A percentile compares a stretch with the other conserved stretches of the same genome.
Conservation (phyloP, 257 asterid genomes). For the Fraxinus anomala region DNA sequence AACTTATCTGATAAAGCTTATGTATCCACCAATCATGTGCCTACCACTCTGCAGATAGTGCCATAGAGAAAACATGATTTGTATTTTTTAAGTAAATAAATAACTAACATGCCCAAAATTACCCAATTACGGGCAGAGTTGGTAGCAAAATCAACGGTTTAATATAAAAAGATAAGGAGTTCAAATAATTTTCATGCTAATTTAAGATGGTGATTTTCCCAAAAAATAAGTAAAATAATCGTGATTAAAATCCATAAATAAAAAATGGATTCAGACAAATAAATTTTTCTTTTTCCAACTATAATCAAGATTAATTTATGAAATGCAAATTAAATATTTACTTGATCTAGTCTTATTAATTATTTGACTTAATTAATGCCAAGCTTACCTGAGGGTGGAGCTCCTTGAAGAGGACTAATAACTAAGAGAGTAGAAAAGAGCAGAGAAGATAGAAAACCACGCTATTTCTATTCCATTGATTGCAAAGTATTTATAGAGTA, state of each 20-base stretch:
- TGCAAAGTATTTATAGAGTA: no score
- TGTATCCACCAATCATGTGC: no score
- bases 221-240: not conserved
- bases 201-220: not conserved
- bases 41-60: no score
- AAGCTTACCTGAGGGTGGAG: no score
- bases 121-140: not conserved
- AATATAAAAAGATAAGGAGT: not conserved
- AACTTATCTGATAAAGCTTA: no score
- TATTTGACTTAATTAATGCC: not conserved
- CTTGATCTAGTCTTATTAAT: not conserved
- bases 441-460: no score
- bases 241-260: not conserved
- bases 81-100: no score
- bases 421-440: no score
- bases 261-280: not conserved
- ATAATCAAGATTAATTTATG: not conserved
- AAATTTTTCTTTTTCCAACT: not conserved
- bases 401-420: no score
- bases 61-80: no score
- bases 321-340: not conserved
- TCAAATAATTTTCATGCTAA: not conserved
- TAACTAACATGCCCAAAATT: not conserved
- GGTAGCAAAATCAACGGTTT: not conserved
- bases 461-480: no score